A percentile compares a stretch with the other conserved stretches of the same genome.
phyloP scores from a whole-genome alignment of 179 eudicot species.

The Carnegiea gigantea region DNA sequence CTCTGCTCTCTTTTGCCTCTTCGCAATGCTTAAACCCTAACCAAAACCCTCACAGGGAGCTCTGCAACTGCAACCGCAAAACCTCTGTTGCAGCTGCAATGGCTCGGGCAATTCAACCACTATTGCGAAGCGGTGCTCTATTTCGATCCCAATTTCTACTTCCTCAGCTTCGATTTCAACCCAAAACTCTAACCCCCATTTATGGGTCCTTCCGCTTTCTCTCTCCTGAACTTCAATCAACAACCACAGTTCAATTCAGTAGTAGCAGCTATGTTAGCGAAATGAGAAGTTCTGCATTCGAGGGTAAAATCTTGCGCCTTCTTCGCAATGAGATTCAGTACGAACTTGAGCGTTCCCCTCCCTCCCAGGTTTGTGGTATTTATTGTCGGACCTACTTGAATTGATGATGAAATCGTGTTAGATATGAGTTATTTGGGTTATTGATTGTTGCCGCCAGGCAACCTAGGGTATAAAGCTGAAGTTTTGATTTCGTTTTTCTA shows the following conservation, averaged over 20 bases:
- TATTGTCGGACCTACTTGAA: not conserved
- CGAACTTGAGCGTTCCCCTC: slow-evolving; percentile 56
- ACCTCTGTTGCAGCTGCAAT: slow-evolving; percentile 4
- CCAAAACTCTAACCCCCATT: slow-evolving; percentile 13
- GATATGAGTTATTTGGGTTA: not conserved
- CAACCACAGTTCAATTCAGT: slow-evolving; percentile 23
- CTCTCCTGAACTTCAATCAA: slow-evolving; percentile 8
- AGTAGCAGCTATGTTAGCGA: slow-evolving; percentile 36
- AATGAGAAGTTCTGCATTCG: slow-evolving; percentile 58
- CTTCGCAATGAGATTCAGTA: slow-evolving; percentile 69
- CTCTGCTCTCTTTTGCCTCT: not conserved
- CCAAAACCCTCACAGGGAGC: slow-evolving; percentile 17
- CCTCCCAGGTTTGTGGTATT: slow-evolving; percentile 37
- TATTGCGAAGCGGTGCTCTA: slow-evolving; percentile 19
- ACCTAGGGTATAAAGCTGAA: not conserved
- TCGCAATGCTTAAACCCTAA: slow-evolving; percentile 26
- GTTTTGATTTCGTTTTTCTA: too few species aligned
- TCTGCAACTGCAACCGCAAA: not conserved
- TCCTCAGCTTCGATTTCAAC: slow-evolving; percentile 18
- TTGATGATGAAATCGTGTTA: not conserved
- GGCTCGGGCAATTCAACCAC: slow-evolving; percentile 20
- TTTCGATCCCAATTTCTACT: slow-evolving; percentile 18
- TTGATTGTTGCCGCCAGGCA: too few species aligned
- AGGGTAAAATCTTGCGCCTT: slow-evolving; percentile 54
- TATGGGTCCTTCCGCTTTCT: not conserved